Evolutionary conservation across 2,329 filamentous ascomycete genomes (phyloP).

Genomic region (Epichloe coenophiala): DNA sequence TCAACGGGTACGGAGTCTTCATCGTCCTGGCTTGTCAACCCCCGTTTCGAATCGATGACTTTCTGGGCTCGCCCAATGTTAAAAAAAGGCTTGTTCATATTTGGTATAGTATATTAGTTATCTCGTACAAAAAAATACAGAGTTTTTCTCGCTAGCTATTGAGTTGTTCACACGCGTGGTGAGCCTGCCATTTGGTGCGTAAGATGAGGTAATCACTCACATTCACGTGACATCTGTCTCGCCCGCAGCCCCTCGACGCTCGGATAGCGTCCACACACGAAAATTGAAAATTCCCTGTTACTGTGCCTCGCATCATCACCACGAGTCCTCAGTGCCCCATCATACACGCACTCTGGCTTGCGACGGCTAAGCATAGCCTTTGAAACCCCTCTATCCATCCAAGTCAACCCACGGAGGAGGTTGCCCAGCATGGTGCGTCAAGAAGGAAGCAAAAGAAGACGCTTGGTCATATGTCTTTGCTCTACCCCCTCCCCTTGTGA

Average conservation of each 20-base stretch:
- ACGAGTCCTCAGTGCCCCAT: slow-evolving; percentile 25
- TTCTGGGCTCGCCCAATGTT: no score
- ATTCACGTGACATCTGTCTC: slow-evolving; percentile 20
- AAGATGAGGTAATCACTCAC: slow-evolving; percentile 15
- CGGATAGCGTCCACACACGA: slow-evolving; percentile 32
- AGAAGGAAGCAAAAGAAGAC: slow-evolving; percentile 1
- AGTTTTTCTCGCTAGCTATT: no score
- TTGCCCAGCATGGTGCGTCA: slow-evolving; percentile 38
- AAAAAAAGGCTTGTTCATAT: no score
- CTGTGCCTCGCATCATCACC: slow-evolving; percentile 22
- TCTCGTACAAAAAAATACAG: no score
- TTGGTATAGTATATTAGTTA: no score
- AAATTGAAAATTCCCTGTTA: slow-evolving; percentile 29
- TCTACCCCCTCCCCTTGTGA: slow-evolving; percentile 12
- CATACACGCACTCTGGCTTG: slow-evolving; percentile 22
- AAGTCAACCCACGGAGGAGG: slow-evolving; percentile 30
- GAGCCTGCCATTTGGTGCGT: not conserved
- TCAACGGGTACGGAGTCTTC: no score
- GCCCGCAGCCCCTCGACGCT: slow-evolving; percentile 26
- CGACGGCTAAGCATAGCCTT: slow-evolving; percentile 24
- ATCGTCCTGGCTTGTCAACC: no score
- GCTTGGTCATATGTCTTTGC: slow-evolving; percentile 14
- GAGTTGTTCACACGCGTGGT: not conserved
- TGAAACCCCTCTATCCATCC: slow-evolving; percentile 23
- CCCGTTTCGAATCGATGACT: no score